Evolutionary conservation across 1,139 yeast genomes (phyloP).

Genomic region (Debaryomyces sp.): DNA sequence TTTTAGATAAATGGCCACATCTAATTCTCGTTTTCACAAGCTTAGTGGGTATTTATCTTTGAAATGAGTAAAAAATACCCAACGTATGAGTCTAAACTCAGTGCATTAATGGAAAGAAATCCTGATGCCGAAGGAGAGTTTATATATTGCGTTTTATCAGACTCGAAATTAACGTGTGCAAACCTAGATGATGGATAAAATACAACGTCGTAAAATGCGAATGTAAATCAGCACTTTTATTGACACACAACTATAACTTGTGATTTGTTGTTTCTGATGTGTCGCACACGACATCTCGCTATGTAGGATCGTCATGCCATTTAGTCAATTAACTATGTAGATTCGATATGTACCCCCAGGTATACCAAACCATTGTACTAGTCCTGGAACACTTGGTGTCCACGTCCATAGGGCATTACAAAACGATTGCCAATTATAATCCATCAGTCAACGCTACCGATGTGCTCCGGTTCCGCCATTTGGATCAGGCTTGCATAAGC

Average conservation of each 20-base stretch:
- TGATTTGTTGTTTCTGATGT: neutral
- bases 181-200: neutral
- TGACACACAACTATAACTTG: neutral
- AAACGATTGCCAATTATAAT: too few species aligned
- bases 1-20: neutral
- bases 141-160: constrained; percentile 8
- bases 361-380: too few species aligned
- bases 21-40: neutral
- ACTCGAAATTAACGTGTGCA: neutral
- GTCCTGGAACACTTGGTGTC: too few species aligned
- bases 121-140: constrained; percentile 5
- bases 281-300: neutral
- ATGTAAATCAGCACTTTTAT: neutral
- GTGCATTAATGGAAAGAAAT: constrained; percentile 8
- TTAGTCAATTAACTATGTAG: too few species aligned
- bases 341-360: too few species aligned
- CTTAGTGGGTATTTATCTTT: neutral
- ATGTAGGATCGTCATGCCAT: neutral
- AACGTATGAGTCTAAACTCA: constrained; percentile 6
- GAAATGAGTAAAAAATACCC: neutral
- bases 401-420: too few species aligned
- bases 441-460: too few species aligned
- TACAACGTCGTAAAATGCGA: neutral
- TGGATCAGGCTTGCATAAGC: too few species aligned
- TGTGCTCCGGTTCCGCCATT: too few species aligned